These are phyloP conservation scores for Byssothecium circinans DNA, from an alignment of 2,329 filamentous ascomycete species.

Conservation along the genomic window DNA sequence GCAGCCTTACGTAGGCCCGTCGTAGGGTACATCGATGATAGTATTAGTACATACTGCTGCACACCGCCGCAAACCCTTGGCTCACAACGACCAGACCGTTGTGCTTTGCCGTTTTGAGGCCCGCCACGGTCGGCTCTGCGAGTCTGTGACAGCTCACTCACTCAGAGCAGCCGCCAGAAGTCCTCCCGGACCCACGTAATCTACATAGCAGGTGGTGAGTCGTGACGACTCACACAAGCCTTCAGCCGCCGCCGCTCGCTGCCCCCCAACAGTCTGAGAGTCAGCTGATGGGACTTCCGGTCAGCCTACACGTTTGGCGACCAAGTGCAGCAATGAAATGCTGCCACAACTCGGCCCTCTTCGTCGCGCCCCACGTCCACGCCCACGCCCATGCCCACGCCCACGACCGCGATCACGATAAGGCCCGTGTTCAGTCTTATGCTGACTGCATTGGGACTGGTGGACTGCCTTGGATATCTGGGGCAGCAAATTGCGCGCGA, in stretches of 20 bases:
- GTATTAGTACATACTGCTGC: conserved; percentile 39
- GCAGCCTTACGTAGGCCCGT: too few species aligned
- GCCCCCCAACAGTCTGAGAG: conserved; percentile 7
- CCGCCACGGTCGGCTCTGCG: conserved; percentile 21
- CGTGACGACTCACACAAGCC: neutral
- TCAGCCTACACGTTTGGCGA: conserved; percentile 17
- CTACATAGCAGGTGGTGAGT: neutral
- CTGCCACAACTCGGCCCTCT: conserved; percentile 9
- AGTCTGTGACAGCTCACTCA: conserved; percentile 31
- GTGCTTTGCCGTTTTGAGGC: conserved; percentile 31
- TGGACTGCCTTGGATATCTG: conserved; percentile 22
- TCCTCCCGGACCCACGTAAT: conserved; percentile 22
- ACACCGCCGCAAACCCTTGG: conserved; percentile 19
- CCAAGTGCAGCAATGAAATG: conserved; percentile 1
- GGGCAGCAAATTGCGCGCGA: conserved; percentile 38
- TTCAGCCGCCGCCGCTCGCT: too few species aligned
- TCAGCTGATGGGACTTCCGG: conserved; percentile 31
- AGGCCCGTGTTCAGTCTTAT: conserved; percentile 20
- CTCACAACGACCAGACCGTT: conserved; percentile 41
- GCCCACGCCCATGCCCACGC: too few species aligned
- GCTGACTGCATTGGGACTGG: conserved; percentile 26
- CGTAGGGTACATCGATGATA: too few species aligned
- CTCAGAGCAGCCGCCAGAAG: conserved; percentile 34
- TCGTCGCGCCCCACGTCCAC: conserved; percentile 26
- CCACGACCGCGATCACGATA: too few species aligned